phyloP scores from a whole-genome alignment of 2,329 filamentous ascomycete species.

The Fusarium sp. region DNA sequence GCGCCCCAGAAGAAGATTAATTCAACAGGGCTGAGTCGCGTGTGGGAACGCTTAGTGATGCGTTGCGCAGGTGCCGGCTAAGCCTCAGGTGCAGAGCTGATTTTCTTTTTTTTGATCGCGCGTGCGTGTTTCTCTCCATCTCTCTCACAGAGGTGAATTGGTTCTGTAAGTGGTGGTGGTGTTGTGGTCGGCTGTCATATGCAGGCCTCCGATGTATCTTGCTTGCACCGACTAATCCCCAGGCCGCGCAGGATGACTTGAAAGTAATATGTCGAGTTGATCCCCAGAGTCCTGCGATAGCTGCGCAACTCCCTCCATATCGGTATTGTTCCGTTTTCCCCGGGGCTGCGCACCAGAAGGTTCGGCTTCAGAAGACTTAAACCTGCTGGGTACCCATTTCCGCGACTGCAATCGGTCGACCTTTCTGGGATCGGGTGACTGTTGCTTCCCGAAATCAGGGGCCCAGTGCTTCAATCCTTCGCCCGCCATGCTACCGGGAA shows the following conservation, averaged over 20 bases:
- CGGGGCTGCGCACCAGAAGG: no score
- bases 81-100: conserved; percentile 26
- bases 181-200: no score
- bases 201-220: no score
- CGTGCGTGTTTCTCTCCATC: conserved; percentile 17
- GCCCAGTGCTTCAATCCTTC: conserved; percentile 63
- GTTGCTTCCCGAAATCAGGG: conserved; percentile 45
- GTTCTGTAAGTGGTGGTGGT: no score
- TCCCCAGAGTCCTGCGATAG: neutral
- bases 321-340: no score
- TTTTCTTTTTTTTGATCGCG: conserved; percentile 17
- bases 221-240: no score
- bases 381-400: conserved; percentile 38
- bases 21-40: conserved; percentile 30
- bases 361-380: conserved; percentile 1
- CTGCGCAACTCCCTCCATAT: neutral
- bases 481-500: conserved; percentile 57
- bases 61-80: conserved; percentile 41
- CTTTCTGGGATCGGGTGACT: conserved; percentile 12
- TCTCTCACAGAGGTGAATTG: no score
- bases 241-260: no score
- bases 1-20: conserved; percentile 18
- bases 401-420: conserved; percentile 31
- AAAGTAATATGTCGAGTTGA: neutral
- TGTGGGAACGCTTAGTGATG: conserved; percentile 32